phyloP scores from a whole-genome alignment of 345 rosid species.

The Clausena lansium region DNA sequence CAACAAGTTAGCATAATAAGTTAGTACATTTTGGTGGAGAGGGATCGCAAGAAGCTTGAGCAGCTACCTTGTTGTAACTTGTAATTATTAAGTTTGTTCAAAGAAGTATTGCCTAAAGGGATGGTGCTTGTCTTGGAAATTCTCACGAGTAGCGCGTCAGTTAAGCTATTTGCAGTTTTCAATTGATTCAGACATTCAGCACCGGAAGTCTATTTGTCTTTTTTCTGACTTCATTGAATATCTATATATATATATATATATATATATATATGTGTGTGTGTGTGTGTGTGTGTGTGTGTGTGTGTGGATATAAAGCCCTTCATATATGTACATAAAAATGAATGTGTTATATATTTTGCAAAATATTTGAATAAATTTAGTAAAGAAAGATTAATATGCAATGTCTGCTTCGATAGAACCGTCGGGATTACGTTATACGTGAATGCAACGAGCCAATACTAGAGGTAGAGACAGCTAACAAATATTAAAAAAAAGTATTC shows the following conservation, averaged over 20 bases:
- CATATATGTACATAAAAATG: background rate
- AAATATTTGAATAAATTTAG: no score
- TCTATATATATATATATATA: background rate
- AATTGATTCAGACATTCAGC: background rate
- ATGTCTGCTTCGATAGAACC: no score
- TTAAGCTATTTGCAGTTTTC: background rate
- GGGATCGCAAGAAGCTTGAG: background rate
- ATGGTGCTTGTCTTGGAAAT: background rate
- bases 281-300: no score
- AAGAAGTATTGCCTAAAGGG: background rate
- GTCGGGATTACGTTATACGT: background rate
- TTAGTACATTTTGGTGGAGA: background rate
- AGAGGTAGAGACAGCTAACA: background rate
- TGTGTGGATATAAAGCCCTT: background rate
- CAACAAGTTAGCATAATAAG: no score
- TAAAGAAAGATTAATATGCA: no score
- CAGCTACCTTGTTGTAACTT: background rate
- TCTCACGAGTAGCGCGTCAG: background rate
- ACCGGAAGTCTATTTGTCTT: background rate
- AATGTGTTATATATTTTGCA: no score
- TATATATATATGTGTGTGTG: no score
- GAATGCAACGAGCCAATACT: background rate
- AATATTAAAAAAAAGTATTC: no score
- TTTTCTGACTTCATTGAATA: background rate
- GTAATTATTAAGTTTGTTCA: background rate